Percentiles rank a stretch among this genome's conserved stretches.
These are phyloP conservation scores for Penicillium hordei DNA, from an alignment of 2,329 filamentous ascomycete genomes.

Conservation along the genomic window DNA sequence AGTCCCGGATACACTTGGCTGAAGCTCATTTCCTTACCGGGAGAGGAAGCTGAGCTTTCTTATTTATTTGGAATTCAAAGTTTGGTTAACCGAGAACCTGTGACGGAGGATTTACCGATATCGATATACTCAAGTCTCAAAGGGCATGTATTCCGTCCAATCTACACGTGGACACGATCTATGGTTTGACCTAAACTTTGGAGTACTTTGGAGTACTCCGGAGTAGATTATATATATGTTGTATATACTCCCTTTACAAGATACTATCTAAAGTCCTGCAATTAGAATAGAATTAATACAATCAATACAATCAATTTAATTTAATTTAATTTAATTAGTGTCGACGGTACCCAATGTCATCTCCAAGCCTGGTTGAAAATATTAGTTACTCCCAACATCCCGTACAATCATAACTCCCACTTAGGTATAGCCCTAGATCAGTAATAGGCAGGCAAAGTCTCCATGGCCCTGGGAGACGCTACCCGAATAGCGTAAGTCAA, in stretches of 20 bases:
- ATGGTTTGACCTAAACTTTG: too few relatives aligned
- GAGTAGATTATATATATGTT: neutral
- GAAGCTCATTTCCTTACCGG: slow-evolving; percentile 8
- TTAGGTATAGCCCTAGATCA: neutral
- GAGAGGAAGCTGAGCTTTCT: neutral
- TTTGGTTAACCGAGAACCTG: neutral
- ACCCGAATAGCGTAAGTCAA: neutral
- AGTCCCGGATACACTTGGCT: slow-evolving; percentile 5
- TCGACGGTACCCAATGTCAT: neutral
- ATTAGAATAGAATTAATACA: neutral
- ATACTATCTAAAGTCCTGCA: neutral
- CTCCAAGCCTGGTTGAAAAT: neutral
- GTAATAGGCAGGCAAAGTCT: neutral
- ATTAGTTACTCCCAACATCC: neutral
- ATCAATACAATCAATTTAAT: too few relatives aligned
- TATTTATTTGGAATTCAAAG: neutral
- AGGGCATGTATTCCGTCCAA: neutral
- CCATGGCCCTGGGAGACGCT: slow-evolving; percentile 10
- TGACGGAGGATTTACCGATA: too few relatives aligned
- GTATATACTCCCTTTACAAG: too few relatives aligned
- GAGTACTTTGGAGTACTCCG: too few relatives aligned
- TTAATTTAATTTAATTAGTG: neutral
- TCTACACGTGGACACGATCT: slow-evolving; percentile 3
- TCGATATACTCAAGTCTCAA: neutral
- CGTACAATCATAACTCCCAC: neutral